Percentiles rank a stretch among this genome's conserved stretches.
Conservation (phyloP, 139 green algal species). For the Spirogloea muscicola region DNA sequence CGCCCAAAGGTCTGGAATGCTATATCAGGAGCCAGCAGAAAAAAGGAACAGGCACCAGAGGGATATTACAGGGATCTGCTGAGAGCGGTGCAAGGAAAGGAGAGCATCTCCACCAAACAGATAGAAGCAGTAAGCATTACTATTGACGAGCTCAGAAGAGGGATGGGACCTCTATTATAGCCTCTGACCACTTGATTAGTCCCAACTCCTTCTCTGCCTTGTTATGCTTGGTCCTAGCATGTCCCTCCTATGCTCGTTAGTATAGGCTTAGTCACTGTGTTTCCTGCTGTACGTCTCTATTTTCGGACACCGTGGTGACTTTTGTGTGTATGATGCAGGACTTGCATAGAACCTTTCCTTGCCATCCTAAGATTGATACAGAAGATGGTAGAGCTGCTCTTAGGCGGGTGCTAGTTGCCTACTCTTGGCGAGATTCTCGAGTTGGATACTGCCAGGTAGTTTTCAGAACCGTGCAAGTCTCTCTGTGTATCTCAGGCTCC, state of each 20-base stretch:
- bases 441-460: conserved; percentile 53
- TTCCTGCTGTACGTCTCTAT: too few relatives aligned
- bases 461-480: neutral
- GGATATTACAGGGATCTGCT: conserved; percentile 33
- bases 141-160: neutral
- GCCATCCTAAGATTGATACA: conserved; percentile 38
- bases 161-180: neutral
- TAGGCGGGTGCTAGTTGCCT: conserved; percentile 50
- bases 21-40: conserved; percentile 28
- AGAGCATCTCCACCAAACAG: conserved; percentile 26
- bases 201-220: neutral
- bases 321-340: conserved; percentile 30
- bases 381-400: conserved; percentile 12
- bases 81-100: conserved; percentile 13
- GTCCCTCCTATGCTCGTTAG: neutral
- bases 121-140: conserved; percentile 39
- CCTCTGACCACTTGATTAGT: neutral
- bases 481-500: neutral
- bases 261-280: neutral
- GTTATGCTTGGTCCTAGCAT: neutral
- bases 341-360: conserved; percentile 42
- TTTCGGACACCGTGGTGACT: neutral
- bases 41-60: conserved; percentile 18
- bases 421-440: conserved; percentile 39
- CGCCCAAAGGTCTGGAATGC: conserved; percentile 36